Percentiles rank a stretch among this genome's conserved stretches.
These are phyloP conservation scores for Pseudocercospora fuligena DNA, from an alignment of 2,329 filamentous ascomycete species.

Conservation along the genomic window DNA sequence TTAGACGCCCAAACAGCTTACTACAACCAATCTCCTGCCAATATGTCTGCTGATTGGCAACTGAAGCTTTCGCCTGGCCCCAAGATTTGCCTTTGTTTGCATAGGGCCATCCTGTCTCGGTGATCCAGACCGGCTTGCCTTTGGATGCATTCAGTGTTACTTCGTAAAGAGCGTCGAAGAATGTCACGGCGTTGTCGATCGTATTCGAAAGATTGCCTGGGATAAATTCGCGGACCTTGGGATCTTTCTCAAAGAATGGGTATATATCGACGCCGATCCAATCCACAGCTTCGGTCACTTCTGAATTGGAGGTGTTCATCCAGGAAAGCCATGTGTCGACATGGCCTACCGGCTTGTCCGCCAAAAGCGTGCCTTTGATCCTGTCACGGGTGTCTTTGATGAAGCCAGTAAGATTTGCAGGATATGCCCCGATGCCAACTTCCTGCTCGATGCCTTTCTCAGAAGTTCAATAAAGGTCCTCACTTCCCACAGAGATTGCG, in stretches of 20 bases:
- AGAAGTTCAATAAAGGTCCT: constrained; percentile 75
- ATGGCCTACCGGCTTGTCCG: constrained; percentile 70
- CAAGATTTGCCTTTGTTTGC: constrained; percentile 64
- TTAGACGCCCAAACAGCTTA: constrained; percentile 62
- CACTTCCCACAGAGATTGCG: constrained; percentile 80
- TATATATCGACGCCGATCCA: constrained; percentile 79
- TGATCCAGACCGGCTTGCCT: constrained; percentile 80
- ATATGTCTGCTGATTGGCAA: constrained; percentile 73
- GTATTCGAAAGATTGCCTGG: constrained; percentile 55
- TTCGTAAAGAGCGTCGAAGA: constrained; percentile 71
- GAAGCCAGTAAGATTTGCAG: constrained; percentile 67
- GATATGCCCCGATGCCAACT: constrained; percentile 63
- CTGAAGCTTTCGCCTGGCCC: constrained; percentile 66
- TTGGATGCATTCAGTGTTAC: constrained; percentile 64
- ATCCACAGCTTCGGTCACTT: constrained; percentile 71
- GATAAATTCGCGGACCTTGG: neutral
- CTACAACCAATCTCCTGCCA: constrained; percentile 78
- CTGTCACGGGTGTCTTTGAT: constrained; percentile 70
- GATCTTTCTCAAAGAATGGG: constrained; percentile 73
- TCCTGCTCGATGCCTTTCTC: constrained; percentile 68
- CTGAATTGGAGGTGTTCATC: constrained; percentile 72
- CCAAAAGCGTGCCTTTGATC: constrained; percentile 64
- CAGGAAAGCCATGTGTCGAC: constrained; percentile 84
- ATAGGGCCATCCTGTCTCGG: constrained; percentile 83
- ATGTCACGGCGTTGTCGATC: constrained; percentile 65